Conservation (phyloP, 2,329 filamentous ascomycete genomes). For the Microascus cirrosus region DNA sequence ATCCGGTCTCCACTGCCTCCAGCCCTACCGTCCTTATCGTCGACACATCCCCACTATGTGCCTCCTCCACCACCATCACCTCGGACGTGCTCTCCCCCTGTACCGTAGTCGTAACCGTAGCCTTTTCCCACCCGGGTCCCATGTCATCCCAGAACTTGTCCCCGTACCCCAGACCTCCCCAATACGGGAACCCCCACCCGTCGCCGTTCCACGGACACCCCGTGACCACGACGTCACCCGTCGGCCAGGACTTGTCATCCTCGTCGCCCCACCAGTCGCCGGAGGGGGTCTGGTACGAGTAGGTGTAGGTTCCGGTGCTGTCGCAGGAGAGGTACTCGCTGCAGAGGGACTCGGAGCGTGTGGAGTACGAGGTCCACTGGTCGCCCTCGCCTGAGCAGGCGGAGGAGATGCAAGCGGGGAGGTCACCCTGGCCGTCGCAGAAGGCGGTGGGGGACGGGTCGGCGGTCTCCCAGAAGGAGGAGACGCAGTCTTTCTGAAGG, state of each 20-base stretch:
- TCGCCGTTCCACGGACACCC: conserved; percentile 14
- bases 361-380: conserved; percentile 10
- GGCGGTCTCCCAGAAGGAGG: conserved; percentile 13
- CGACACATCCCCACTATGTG: conserved; percentile 7
- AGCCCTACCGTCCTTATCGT: conserved; percentile 11
- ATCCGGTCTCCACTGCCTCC: conserved; percentile 3
- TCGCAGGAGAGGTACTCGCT: conserved; percentile 10
- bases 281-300: conserved; percentile 9
- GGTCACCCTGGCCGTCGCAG: conserved; percentile 8
- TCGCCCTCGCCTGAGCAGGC: conserved; percentile 11
- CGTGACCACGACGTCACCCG: conserved; percentile 13
- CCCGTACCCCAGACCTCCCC: conserved; percentile 11
- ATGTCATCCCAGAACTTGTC: conserved; percentile 9
- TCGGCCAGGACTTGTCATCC: conserved; percentile 7
- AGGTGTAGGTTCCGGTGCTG: conserved; percentile 14
- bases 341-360: conserved; percentile 12
- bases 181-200: conserved; percentile 11
- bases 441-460: conserved; percentile 12
- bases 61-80: conserved; percentile 7
- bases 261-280: conserved; percentile 6
- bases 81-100: not conserved
- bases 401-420: conserved; percentile 12
- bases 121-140: conserved; percentile 11
- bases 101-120: conserved; percentile 12
- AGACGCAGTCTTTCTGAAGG: conserved; percentile 12